phyloP scores from a whole-genome alignment of 2,329 filamentous ascomycete genomes.

The Achaetomium macrosporum region DNA sequence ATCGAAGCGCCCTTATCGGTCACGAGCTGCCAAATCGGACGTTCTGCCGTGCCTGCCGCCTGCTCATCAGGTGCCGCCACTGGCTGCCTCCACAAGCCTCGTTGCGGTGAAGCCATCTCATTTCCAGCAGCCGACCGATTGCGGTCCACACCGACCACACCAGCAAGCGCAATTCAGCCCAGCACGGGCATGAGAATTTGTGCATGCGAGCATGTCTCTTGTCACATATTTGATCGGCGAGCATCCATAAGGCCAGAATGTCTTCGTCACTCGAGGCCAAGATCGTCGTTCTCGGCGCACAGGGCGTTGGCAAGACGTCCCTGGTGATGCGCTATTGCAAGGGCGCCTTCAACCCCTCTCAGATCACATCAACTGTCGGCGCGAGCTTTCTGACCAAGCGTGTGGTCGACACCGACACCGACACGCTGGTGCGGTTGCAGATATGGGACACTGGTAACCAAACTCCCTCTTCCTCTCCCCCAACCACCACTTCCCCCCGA shows the following conservation, averaged over 20 bases:
- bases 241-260: constrained; percentile 14
- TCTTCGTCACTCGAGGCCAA: constrained; percentile 69
- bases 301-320: constrained; percentile 75
- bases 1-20: too few relatives aligned
- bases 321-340: constrained; percentile 72
- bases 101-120: too few relatives aligned
- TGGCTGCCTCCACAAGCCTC: too few relatives aligned
- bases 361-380: constrained; percentile 66
- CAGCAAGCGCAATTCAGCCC: too few relatives aligned
- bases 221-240: background rate
- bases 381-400: constrained; percentile 76
- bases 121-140: too few relatives aligned
- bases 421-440: constrained; percentile 82
- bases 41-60: too few relatives aligned
- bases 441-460: constrained; percentile 81
- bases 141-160: too few relatives aligned
- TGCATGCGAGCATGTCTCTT: background rate
- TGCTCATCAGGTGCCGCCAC: too few relatives aligned
- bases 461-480: constrained; percentile 10
- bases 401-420: constrained; percentile 75
- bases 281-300: constrained; percentile 73
- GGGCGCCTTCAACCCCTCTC: constrained; percentile 60
- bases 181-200: background rate
- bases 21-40: too few relatives aligned
- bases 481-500: background rate